Evolutionary conservation across 768 basidiomycete species (phyloP).

Genomic region (button mushroom (Agaricus bisporus)): DNA sequence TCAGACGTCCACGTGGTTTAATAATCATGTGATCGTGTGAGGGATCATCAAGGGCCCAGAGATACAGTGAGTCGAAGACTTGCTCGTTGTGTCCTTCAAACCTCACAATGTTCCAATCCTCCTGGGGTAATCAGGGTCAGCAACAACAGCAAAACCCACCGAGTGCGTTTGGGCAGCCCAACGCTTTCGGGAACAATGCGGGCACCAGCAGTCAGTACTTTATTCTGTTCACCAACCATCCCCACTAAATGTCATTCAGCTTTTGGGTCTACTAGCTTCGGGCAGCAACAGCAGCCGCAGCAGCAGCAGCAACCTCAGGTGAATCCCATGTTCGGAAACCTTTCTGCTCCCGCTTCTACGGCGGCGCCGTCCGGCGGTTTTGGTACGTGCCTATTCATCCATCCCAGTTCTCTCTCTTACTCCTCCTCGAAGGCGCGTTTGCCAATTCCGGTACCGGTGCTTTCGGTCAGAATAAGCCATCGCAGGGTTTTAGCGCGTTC

Average conservation of each 20-base stretch:
- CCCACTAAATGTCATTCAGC: slow-evolving; percentile 29
- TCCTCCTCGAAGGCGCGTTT: slow-evolving; percentile 37
- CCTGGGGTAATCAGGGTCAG: slow-evolving; percentile 66
- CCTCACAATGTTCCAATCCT: slow-evolving; percentile 60
- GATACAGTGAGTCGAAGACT: slow-evolving; percentile 1
- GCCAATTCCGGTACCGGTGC: slow-evolving; percentile 17
- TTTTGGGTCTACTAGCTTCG: slow-evolving; percentile 56
- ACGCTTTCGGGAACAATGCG: slow-evolving; percentile 48
- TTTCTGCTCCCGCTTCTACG: slow-evolving; percentile 31
- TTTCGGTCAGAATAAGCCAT: slow-evolving; percentile 62
- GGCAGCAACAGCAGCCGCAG: slow-evolving; percentile 52
- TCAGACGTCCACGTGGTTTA: slow-evolving; percentile 23
- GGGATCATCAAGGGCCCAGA: slow-evolving; percentile 2
- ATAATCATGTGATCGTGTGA: slow-evolving; percentile 17
- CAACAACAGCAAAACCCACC: slow-evolving; percentile 49
- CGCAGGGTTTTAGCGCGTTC: slow-evolving; percentile 74
- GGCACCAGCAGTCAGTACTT: slow-evolving; percentile 32
- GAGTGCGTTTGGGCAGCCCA: slow-evolving; percentile 66
- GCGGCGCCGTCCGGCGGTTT: slow-evolving; percentile 29
- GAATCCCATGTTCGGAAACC: slow-evolving; percentile 79
- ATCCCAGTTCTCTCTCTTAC: slow-evolving; percentile 12
- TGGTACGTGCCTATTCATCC: slow-evolving; percentile 29
- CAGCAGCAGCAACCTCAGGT: slow-evolving; percentile 52
- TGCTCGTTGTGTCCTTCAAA: too few species aligned
- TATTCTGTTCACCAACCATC: slow-evolving; percentile 18